Conservation (phyloP, 2,329 filamentous ascomycete species). For the Fusarium siculi region DNA sequence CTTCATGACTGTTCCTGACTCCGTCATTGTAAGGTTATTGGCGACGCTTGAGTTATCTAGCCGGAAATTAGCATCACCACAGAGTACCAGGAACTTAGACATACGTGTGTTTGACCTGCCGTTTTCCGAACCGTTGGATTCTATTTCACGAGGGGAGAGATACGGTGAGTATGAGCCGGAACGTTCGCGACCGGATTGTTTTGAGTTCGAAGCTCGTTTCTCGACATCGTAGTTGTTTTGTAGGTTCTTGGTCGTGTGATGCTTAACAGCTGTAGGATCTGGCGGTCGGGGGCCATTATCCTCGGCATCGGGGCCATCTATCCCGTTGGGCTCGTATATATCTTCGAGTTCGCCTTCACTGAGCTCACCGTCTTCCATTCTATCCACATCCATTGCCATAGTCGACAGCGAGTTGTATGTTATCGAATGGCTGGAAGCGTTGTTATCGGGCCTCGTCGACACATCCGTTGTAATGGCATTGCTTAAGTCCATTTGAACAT, state of each 20-base stretch:
- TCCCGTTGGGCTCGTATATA: constrained; percentile 58
- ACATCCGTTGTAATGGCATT: background rate
- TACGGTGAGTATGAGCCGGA: constrained; percentile 65
- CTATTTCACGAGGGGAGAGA: constrained; percentile 61
- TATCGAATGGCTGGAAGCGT: background rate
- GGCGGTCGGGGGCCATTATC: background rate
- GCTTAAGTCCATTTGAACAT: background rate
- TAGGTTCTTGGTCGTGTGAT: background rate
- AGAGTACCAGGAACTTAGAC: background rate
- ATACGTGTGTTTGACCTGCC: constrained; percentile 17
- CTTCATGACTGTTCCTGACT: background rate
- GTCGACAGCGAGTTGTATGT: constrained; percentile 9
- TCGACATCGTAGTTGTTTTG: background rate
- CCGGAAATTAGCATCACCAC: constrained; percentile 11
- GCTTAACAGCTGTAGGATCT: background rate
- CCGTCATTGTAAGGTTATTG: background rate
- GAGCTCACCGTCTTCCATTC: constrained; percentile 78
- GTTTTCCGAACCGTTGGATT: constrained; percentile 31
- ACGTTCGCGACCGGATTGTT: constrained; percentile 52
- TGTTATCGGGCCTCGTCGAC: background rate
- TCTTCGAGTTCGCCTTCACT: constrained; percentile 74
- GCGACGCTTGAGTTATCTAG: constrained; percentile 19
- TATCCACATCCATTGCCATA: constrained; percentile 26
- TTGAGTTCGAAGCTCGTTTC: constrained; percentile 2
- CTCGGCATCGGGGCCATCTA: constrained; percentile 3